A percentile compares a stretch with the other conserved stretches of the same genome.
These are phyloP conservation scores for Auxenochlorella pyrenoidosa DNA, from an alignment of 139 green algal genomes.

Conservation along the genomic window DNA sequence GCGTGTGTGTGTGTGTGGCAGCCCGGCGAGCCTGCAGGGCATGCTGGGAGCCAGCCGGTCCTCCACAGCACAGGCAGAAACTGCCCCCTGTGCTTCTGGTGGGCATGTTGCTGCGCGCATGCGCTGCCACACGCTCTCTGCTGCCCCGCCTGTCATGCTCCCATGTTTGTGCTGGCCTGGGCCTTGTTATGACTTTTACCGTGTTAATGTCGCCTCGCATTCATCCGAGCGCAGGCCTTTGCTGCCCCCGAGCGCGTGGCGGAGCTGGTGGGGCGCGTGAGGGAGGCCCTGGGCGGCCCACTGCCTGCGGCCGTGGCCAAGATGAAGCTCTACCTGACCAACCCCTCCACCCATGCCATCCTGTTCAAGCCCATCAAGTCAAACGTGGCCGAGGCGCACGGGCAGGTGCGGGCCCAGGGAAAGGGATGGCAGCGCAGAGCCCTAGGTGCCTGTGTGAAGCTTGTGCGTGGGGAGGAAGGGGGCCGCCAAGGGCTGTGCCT, in stretches of 20 bases:
- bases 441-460: too few species aligned
- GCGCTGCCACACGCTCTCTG: not conserved
- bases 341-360: constrained; percentile 78
- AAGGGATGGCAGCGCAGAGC: too few species aligned
- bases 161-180: not conserved
- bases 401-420: constrained; percentile 59
- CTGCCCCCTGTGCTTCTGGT: too few species aligned
- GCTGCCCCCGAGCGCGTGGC: constrained; percentile 80
- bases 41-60: too few species aligned
- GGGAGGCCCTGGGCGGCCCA: constrained; percentile 67
- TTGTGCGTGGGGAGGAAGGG: not conserved
- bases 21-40: too few species aligned
- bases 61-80: too few species aligned
- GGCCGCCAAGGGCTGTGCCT: too few species aligned
- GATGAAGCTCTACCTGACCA: constrained; percentile 89
- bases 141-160: not conserved
- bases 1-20: not conserved
- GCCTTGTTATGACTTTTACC: not conserved
- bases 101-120: not conserved
- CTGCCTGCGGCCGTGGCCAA: constrained; percentile 74
- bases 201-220: not conserved
- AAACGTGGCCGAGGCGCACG: constrained; percentile 95
- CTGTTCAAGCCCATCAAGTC: constrained; percentile 92
- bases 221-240: constrained; percentile 82
- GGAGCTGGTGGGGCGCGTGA: constrained; percentile 85